Conservation (phyloP, 768 basidiomycete genomes). For the Collybia nuda region DNA sequence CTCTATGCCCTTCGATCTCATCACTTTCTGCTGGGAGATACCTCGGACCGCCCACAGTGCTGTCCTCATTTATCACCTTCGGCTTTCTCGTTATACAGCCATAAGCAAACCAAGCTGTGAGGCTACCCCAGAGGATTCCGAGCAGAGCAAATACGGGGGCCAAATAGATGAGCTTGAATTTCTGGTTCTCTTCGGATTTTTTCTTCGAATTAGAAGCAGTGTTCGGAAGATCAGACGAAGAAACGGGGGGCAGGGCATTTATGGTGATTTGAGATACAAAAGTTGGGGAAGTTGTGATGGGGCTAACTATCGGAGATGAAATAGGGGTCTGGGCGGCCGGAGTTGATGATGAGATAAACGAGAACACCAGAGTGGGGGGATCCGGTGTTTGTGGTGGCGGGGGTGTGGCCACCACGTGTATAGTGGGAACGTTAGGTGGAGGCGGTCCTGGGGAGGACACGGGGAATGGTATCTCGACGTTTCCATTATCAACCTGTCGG, state of each 20-base stretch:
- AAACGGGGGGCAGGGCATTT: conserved; percentile 6
- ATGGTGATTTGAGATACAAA: conserved; percentile 11
- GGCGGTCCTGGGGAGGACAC: background rate
- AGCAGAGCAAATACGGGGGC: conserved; percentile 29
- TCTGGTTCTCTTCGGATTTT: background rate
- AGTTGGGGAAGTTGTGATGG: conserved; percentile 7
- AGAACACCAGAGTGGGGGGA: background rate
- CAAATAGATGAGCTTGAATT: conserved; percentile 19
- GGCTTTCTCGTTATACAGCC: conserved; percentile 28
- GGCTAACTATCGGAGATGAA: conserved; percentile 7
- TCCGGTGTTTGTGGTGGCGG: background rate
- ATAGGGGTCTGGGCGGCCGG: background rate
- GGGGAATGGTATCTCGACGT: too few relatives aligned
- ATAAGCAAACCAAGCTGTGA: conserved; percentile 34
- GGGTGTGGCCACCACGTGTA: background rate
- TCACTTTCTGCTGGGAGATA: conserved; percentile 18
- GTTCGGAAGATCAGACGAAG: conserved; percentile 4
- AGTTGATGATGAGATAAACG: background rate
- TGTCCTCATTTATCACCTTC: conserved; percentile 7
- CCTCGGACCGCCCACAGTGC: conserved; percentile 17
- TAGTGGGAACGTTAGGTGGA: background rate
- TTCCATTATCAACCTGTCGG: background rate
- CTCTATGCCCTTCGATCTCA: conserved; percentile 3
- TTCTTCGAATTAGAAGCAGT: conserved; percentile 3
- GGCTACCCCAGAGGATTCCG: conserved; percentile 27